phyloP scores from a whole-genome alignment of 2,329 filamentous ascomycete species.

The Colletotrichum sp. region DNA sequence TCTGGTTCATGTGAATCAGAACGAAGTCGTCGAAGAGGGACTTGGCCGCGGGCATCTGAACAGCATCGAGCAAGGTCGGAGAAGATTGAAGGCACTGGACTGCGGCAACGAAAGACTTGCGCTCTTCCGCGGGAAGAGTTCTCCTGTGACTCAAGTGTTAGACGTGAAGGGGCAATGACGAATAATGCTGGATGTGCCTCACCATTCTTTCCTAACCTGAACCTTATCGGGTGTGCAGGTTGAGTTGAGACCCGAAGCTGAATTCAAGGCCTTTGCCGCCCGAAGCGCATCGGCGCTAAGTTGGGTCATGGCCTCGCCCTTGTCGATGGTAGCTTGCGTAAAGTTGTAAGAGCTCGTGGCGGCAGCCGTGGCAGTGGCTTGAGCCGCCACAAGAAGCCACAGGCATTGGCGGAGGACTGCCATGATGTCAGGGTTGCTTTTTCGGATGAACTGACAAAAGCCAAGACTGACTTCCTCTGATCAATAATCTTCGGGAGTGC shows the following conservation, averaged over 20 bases:
- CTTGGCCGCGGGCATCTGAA: background rate
- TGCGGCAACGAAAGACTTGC: conserved; percentile 4
- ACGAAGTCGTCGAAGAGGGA: conserved; percentile 23
- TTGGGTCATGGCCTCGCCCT: background rate
- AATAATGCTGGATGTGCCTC: background rate
- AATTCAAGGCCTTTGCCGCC: background rate
- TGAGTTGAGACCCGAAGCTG: background rate
- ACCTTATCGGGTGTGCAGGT: conserved; percentile 1
- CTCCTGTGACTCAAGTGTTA: background rate
- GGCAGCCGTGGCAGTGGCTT: background rate
- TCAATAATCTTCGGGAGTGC: background rate
- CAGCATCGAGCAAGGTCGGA: background rate
- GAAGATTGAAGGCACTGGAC: conserved; percentile 5
- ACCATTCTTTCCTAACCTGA: conserved; percentile 13
- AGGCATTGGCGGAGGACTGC: background rate
- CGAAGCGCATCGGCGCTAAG: background rate
- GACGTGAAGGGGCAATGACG: background rate
- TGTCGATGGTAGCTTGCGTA: background rate
- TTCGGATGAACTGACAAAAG: background rate
- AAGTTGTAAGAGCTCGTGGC: background rate
- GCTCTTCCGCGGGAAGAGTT: background rate
- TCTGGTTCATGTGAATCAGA: conserved; percentile 19
- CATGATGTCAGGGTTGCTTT: background rate
- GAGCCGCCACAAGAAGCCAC: background rate
- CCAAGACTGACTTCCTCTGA: background rate